phyloP scores from a whole-genome alignment of 2,329 filamentous ascomycete species.

The Aureobasidium vineae region DNA sequence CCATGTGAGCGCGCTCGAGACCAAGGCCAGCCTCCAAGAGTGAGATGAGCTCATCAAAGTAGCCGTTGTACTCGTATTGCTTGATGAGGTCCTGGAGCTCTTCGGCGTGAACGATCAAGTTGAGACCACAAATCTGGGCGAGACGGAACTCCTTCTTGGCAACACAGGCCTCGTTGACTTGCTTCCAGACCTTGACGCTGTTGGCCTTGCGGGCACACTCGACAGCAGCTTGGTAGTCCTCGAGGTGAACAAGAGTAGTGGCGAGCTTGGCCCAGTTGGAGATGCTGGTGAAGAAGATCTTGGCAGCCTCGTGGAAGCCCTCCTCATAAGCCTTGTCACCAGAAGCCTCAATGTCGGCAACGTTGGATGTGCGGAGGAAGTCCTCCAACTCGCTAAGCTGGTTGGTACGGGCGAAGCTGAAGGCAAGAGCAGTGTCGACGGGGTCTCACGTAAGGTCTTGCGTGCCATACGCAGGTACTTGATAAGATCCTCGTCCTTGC shows the following conservation, averaged over 20 bases:
- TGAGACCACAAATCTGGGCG: slow-evolving; percentile 97
- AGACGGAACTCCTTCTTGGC: slow-evolving; percentile 98
- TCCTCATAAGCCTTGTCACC: slow-evolving; percentile 98
- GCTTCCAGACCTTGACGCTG: slow-evolving; percentile 99
- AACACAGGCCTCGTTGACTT: slow-evolving; percentile 95
- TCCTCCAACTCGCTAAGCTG: slow-evolving; percentile 93
- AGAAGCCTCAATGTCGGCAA: slow-evolving; percentile 92
- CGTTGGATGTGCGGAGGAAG: slow-evolving; percentile 88
- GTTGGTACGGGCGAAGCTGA: slow-evolving; percentile 88
- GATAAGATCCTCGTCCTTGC: slow-evolving; percentile 96
- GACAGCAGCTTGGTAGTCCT: slow-evolving; percentile 95
- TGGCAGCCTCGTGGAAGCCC: slow-evolving; percentile 90
- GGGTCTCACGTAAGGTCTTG: slow-evolving; percentile 91
- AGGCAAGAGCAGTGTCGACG: slow-evolving; percentile 90
- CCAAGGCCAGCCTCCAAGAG: slow-evolving; percentile 93
- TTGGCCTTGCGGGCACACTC: slow-evolving; percentile 98
- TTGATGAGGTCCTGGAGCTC: slow-evolving; percentile 89
- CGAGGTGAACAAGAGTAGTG: slow-evolving; percentile 94
- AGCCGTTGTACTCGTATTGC: slow-evolving; percentile 95
- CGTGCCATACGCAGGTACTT: slow-evolving; percentile 96
- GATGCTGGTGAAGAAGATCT: slow-evolving; percentile 98
- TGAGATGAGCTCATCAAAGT: slow-evolving; percentile 96
- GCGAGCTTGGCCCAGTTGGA: slow-evolving; percentile 99
- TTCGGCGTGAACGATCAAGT: slow-evolving; percentile 96
- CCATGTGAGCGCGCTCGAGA: slow-evolving; percentile 71